Base-by-base conservation (phyloP, 768 basidiomycete genomes). In the Hydnomerulius pinastri region DNA sequence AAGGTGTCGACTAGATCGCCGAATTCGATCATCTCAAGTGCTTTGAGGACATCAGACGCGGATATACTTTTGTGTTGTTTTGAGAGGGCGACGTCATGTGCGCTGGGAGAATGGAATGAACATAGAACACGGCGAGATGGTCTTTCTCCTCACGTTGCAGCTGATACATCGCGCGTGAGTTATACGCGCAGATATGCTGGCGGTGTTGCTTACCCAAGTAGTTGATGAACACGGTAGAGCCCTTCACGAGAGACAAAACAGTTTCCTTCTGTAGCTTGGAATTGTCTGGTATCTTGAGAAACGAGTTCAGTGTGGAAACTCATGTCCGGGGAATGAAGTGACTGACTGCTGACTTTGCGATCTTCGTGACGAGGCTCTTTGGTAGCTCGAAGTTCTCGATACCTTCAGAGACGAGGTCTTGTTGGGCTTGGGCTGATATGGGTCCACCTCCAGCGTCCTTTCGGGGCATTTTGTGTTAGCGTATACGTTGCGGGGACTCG, bases 141-240 rank as follows among this genome's bases (percentile, higher is more conserved):
- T 2, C 6, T 6, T 36, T 3, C 3, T 6, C 62, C 76, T 62
- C 54, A 79, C 79, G 72, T 76, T 29, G 78, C 73, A 54, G 75
- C 78, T 81, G 51, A 50, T 43, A 6, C 17, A 46, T n/a, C n/a
- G 29, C 36, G 7, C 12, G 20, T 57, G 23, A 54, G 53, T 25
- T 18, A 20, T 4, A 36, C 24, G 7, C 40, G 48, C 9, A 20
- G 9, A 6, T 17, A 32, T 18, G 42, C 2, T 30, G 18, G 15
- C 6, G 23, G 11, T 18, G 11, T 9, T 15, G 35, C 85, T 58
- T 66, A 88, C 95, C 87, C 7, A 98, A 75, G 60, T 94, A 96
- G 67, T 90, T 95, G 58, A 99, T 94, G 67, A 98, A 98, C 44
- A 98, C 88, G 0, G 95, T 95, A 4, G 94, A 92, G 25, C 87